These are phyloP conservation scores for Castanea mollissima DNA, from an alignment of 306 rosid genomes.

Conservation along the genomic window DNA sequence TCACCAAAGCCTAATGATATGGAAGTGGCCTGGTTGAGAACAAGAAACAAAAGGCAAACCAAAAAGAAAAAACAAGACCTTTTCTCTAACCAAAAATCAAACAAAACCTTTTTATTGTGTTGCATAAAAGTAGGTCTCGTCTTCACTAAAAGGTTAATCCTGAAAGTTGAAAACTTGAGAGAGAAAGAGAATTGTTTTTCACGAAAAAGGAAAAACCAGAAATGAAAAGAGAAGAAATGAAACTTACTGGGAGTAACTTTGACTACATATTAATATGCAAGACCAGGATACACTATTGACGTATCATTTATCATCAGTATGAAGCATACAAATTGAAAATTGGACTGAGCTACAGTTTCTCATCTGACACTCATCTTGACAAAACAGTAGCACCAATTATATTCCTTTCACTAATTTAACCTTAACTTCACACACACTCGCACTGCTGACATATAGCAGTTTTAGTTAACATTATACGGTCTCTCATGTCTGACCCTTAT, in stretches of 20 bases:
- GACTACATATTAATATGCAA: neutral
- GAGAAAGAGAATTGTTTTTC: neutral
- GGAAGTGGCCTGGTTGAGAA: too few relatives aligned
- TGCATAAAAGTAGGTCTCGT: neutral
- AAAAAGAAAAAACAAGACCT: too few relatives aligned
- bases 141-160: neutral
- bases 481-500: neutral
- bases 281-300: neutral
- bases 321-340: neutral
- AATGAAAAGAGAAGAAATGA: neutral
- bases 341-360: neutral
- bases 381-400: constrained; percentile 3
- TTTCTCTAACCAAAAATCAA: too few relatives aligned
- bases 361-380: neutral
- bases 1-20: too few relatives aligned
- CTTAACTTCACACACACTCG: neutral
- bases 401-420: neutral
- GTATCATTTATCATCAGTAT: too few relatives aligned
- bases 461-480: neutral
- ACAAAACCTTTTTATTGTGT: too few relatives aligned
- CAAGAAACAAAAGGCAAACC: too few relatives aligned
- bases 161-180: neutral
- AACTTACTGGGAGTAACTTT: neutral
- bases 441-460: neutral
- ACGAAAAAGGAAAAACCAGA: neutral